Base-by-base conservation (phyloP, 352 stramenopile genomes). In the Phytophthora capsici region DNA sequence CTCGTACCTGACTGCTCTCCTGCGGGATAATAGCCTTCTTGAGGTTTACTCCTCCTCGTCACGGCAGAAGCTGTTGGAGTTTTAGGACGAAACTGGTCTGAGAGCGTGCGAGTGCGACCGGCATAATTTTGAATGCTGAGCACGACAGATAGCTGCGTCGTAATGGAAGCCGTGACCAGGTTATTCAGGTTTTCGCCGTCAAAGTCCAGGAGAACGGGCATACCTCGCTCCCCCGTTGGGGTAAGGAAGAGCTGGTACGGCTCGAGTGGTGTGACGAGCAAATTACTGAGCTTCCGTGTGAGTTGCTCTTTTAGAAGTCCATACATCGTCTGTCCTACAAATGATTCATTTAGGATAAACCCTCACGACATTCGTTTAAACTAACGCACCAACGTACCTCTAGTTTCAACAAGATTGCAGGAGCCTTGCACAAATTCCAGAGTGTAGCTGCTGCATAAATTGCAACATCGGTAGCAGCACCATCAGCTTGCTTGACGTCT, bases 361-460 rank as follows among this genome's bases (percentile, higher is more conserved):
- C 3, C 34, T 17, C 20, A 14, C 36, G 17, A 3, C 14, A 6
- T 2, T 25, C 12, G 6, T n/a, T 45, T 16, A 57, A 43, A 8
- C 14, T 3, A 17, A 28, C 25, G 41, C 52, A 83, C 75, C 81
- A 17, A 28, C 25, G 41, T 48, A 83, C 75, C 81, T 93, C 85
- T n/a, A 91, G 69, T 36, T 88, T 89, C 17, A 93, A 63, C 23
- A 91, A 38, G 4, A 93, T 38, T 20, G 81, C 58, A 4, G 80
- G 81, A 5, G 81, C 81, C 50, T 93, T 93, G 54, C 64, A 80
- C 44, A 91, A 53, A 60, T 91, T 91, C 85, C 85, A 93, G 17
- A 90, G 70, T 13, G 63, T 78, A 10, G 73, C 77, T 6, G 81
- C 82, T 3, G 78, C 69, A 37, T 81, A 90, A 6, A 84, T 61